Evolutionary conservation across 2,329 filamentous ascomycete genomes (phyloP).

Genomic region (Paracoccidioides lutzii): DNA sequence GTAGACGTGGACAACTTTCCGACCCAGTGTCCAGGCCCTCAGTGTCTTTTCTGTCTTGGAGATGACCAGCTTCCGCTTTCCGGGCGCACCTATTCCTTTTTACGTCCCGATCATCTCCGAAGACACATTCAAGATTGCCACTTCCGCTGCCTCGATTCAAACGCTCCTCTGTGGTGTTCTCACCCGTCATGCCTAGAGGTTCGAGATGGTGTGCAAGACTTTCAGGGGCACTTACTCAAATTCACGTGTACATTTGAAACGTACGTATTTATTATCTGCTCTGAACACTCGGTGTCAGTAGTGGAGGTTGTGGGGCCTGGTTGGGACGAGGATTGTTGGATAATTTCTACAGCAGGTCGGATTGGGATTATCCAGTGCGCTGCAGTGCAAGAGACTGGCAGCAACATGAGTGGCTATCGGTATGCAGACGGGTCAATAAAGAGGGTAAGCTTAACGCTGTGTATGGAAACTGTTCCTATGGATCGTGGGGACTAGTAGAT

Average conservation of each 20-base stretch:
- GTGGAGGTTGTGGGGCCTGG: too few relatives aligned
- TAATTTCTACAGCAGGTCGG: too few relatives aligned
- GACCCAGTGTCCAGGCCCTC: not conserved
- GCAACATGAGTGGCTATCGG: too few relatives aligned
- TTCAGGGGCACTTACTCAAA: not conserved
- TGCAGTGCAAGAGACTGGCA: too few relatives aligned
- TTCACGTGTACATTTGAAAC: not conserved
- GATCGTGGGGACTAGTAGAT: too few relatives aligned
- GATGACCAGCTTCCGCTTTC: not conserved
- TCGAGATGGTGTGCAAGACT: not conserved
- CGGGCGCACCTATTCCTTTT: constrained; percentile 1
- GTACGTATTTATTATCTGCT: too few relatives aligned
- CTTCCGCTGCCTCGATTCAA: not conserved
- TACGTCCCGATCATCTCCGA: constrained; percentile 1
- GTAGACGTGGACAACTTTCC: not conserved
- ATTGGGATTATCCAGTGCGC: too few relatives aligned
- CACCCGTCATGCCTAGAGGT: not conserved
- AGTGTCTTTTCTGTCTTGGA: not conserved
- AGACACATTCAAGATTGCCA: constrained; percentile 5
- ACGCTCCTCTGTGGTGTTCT: constrained; percentile 1
- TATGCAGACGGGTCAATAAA: too few relatives aligned
- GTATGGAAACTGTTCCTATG: too few relatives aligned
- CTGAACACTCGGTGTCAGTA: too few relatives aligned
- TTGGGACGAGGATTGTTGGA: too few relatives aligned
- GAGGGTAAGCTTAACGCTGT: too few relatives aligned